Conservation (phyloP, 345 rosid species). For the Erysimum cheiranthoides region DNA sequence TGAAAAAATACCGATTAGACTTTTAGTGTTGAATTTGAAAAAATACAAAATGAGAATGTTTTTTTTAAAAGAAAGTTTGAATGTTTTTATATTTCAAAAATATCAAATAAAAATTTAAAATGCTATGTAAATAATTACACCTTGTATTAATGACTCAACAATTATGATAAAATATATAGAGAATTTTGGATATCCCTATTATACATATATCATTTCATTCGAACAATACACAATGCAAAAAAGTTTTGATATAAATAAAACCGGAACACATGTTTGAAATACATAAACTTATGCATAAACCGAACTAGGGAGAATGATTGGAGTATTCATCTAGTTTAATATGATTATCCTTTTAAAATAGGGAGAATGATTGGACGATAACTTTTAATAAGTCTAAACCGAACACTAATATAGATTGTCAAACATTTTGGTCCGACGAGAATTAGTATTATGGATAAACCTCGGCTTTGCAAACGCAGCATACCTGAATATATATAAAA, state of each 20-base stretch:
- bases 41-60: too few species aligned
- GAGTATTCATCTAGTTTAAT: neutral
- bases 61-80: neutral
- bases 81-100: neutral
- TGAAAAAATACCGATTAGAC: too few species aligned
- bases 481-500: constrained; percentile 9
- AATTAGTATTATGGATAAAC: constrained; percentile 6
- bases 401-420: neutral
- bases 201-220: neutral
- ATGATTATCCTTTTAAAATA: neutral
- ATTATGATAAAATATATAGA: neutral
- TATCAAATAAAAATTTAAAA: neutral
- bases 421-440: neutral
- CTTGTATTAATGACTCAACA: neutral
- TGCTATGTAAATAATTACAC: neutral
- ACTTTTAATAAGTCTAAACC: neutral
- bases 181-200: neutral
- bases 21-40: too few species aligned
- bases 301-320: neutral
- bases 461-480: constrained; percentile 41
- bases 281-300: neutral
- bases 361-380: neutral
- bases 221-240: neutral
- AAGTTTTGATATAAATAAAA: neutral
- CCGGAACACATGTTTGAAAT: neutral